These are phyloP conservation scores for Thalassiosira hispida DNA, from an alignment of 352 stramenopile species.

Conservation along the genomic window DNA sequence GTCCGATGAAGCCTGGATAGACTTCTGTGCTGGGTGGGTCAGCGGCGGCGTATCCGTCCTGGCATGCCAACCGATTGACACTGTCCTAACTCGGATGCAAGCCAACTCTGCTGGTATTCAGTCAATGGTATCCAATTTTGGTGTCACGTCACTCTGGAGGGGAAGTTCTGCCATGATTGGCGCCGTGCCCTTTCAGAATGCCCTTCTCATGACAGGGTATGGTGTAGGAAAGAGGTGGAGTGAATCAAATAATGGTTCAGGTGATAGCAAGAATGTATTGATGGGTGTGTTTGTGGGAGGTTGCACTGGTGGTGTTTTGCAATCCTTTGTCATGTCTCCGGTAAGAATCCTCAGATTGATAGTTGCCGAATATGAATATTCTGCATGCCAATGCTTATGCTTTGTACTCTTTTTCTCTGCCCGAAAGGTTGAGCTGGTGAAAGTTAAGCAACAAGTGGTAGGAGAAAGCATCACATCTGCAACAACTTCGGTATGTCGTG, in stretches of 20 bases:
- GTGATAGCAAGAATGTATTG: slow-evolving; percentile 33
- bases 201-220: slow-evolving; percentile 82
- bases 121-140: slow-evolving; percentile 58
- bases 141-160: slow-evolving; percentile 65
- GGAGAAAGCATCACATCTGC: slow-evolving; percentile 29
- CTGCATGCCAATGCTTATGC: not conserved
- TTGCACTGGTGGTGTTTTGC: slow-evolving; percentile 72
- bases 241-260: slow-evolving; percentile 19
- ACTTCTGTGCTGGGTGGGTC: slow-evolving; percentile 77
- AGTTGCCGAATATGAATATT: not conserved
- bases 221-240: slow-evolving; percentile 73
- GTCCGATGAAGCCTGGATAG: slow-evolving; percentile 61
- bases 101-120: slow-evolving; percentile 38
- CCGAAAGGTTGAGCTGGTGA: slow-evolving; percentile 72
- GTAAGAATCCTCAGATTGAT: slow-evolving; percentile 20
- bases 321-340: slow-evolving; percentile 83
- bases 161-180: slow-evolving; percentile 78
- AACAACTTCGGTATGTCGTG: slow-evolving; percentile 22
- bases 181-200: slow-evolving; percentile 81
- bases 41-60: slow-evolving; percentile 68
- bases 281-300: slow-evolving; percentile 77
- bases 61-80: slow-evolving; percentile 79
- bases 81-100: slow-evolving; percentile 76
- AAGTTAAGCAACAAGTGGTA: slow-evolving; percentile 74
- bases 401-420: slow-evolving; percentile 1